Evolutionary conservation across 495 filamentous ascomycete species (phyloP).

Genomic region (Hyaloscypha variabilis): DNA sequence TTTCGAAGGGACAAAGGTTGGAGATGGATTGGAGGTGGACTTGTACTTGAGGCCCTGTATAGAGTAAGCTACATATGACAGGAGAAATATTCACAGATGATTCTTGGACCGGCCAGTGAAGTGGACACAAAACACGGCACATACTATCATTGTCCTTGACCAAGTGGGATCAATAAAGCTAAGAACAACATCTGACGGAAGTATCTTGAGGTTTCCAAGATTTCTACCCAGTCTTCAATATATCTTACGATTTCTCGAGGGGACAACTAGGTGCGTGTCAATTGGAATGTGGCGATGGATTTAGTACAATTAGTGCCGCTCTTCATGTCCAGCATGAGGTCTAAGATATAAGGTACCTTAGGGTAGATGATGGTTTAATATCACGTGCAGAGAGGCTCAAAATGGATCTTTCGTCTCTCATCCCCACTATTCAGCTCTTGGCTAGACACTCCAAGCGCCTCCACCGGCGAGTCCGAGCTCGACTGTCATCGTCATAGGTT

Average conservation of each 20-base stretch:
- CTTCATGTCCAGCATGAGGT: no score
- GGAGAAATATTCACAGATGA: not conserved
- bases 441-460: not conserved
- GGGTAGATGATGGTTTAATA: not conserved
- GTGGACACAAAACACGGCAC: no score
- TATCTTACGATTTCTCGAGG: no score
- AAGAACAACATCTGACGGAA: no score
- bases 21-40: not conserved
- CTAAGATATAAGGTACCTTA: no score
- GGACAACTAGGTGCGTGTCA: no score
- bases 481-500: not conserved
- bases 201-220: no score
- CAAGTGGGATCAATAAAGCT: no score
- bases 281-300: no score
- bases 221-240: no score
- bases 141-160: no score
- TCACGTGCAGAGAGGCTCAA: constrained; percentile 1
- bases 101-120: not conserved
- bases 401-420: not conserved
- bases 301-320: no score
- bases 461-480: constrained; percentile 7
- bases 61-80: not conserved
- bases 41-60: not conserved
- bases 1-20: not conserved
- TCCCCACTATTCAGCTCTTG: not conserved